Base-by-base conservation (phyloP, 495 filamentous ascomycete species). In the Hypomontagnella submonticulosa region DNA sequence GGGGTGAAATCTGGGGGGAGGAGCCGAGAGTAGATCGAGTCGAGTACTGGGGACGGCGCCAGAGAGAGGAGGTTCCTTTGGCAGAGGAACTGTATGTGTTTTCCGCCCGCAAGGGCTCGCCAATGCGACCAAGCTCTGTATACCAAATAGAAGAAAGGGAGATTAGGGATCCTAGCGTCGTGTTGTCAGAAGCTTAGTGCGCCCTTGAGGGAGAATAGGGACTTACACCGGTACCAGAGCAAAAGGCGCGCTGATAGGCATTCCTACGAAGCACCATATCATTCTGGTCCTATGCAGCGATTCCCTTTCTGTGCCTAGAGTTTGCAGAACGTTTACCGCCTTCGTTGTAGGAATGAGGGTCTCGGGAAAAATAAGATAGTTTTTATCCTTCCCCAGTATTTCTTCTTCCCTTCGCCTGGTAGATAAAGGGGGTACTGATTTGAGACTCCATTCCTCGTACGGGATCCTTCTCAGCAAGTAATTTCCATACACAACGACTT, bases 401-500 rank as follows among this genome's bases (percentile, higher is more conserved):
- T 89, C 86, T 53, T 88, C 83, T 42, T 85, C 79, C 63, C 82
- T 81, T 46, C 85, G 82, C 56, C 87, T 85, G 34, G 86, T 80
- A 20, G 85, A 92, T 54, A 97, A 79, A 32, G 95, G 90, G 3
- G 95, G 95, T 36, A 99, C 90, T 52, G 92, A 94, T 77, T 98
- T 98, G 46, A 99, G 79, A 0, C 92, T 94, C 86, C 95, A 99
- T 90, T 99, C 95, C 78, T 97, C 91, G 74, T 89, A 97, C 1
- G 94, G 92, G 67, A 99, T 93, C 38, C 92, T 85, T 70, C 90
- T 89, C 50, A 98, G 84, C 8, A 90, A 84, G 23, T 85, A 81
- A 79, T 98, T 97, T 23, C 96, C 95, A 74, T 93, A 95, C 51
- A 81, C 81, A 16, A 93, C 93, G 27, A 97, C 80, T 59, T 83